Base-by-base conservation (phyloP, 768 basidiomycete genomes). In the Pleurotus tuber-regium region DNA sequence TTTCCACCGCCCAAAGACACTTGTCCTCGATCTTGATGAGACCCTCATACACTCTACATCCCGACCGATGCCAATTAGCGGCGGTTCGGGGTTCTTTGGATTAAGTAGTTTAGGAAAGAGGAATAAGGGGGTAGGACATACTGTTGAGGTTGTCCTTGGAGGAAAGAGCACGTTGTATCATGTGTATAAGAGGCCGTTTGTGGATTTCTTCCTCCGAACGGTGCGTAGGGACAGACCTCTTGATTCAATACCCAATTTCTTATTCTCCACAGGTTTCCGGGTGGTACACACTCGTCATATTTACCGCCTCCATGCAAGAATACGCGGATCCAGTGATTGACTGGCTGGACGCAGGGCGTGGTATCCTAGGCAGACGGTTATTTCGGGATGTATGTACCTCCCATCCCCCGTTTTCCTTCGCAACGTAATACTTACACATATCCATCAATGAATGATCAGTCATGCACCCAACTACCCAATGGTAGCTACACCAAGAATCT, bases 301-400 rank as follows among this genome's bases (percentile, higher is more conserved):
- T 96, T 70, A 99, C 97, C 26, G 97, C 97, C 5, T 98, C 96
- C 7, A 92, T 99, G 91, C 89, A 94, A 63, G 97, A 99, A 70
- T 99, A 99, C 66, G 97, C 97, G 55, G 97, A 99, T 73, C 97
- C 97, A 0, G 95, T 99, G 24, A 99, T 99, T 59, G 97, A 99
- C 70, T 99, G 97, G 97, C 73, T 99, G 49, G 97, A 99, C 64
- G 92, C 87, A 50, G 92, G 94, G 3, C 82, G 92, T 39, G 95
- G 94, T 14, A 90, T 98, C 52, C 81, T 99, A 29, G 82, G 78
- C 2, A 87, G 89, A 55, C 84, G 94, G 29, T 76, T 97, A 56
- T 99, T 98, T 70, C 84, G 97, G 55, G 93, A 97, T 75, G 90
- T 89, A 49, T 52, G 89, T 79, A n/a, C 23, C n/a, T 57, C 50